Evolutionary conservation across 192 early-diverging fungal genomes (phyloP), one percentile per base, ranked within the genome.

Genomic region (Umbelopsis sp.): DNA sequence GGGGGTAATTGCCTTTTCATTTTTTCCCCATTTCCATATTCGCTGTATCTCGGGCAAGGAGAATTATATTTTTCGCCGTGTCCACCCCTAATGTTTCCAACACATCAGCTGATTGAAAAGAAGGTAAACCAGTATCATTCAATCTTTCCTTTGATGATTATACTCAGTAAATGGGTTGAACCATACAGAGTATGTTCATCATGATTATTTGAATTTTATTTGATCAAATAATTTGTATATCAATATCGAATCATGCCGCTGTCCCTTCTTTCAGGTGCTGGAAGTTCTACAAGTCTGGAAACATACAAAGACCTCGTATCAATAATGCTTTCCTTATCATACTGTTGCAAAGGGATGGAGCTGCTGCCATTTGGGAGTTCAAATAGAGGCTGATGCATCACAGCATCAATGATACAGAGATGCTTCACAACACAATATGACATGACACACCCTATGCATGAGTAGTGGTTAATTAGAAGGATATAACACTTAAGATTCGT

Each of bases 211-310:
- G 3, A 41, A 10, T 41, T 41, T 41, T 10, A 41, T 1, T 41
- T 10, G 10, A 25, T 12, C 3, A 53, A 2, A 25, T 10, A 10
- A 53, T 25, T 30, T 23, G 23, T n/a, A 23, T 12, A n/a, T 35
- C 30, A 61, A 18, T 61, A 61, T 61, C 55, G 21, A 61, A 61
- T 61, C 55, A 61, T 61, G 55, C 55, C 55, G 30, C 55, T 61
- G 25, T 61, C 55, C 30, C 55, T 61, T 37, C 55, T 61, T 13
- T 61, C 27, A 27, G 55, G 55, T 7, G 55, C 55, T 8, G 55
- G 55, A 0, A 61, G 30, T 35, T 61, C 55, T 1, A 61, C 55
- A 18, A 61, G 55, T 18, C 55, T 61, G n/a, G 55, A 27, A n/a
- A 61, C 11, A n/a, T 35, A 13, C 13, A 37, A 30, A 27, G 55